Evolutionary conservation across 2,329 filamentous ascomycete species (phyloP), one percentile per base, ranked within the genome.

Genomic region (Lachnum nothofagi): DNA sequence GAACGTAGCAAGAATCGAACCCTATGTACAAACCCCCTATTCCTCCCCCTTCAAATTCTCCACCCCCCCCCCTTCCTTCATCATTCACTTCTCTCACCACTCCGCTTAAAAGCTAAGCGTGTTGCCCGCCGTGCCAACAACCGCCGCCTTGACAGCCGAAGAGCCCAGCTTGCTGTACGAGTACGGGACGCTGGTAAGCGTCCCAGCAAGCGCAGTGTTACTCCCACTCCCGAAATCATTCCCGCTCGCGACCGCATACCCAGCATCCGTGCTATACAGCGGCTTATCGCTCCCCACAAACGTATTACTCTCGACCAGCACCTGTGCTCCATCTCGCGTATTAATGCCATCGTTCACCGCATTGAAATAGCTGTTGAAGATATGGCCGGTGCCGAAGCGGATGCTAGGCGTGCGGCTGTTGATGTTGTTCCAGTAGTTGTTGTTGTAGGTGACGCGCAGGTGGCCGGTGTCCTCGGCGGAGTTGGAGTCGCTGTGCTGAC

Each of bases 301-400:
- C 54, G 67, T 65, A 51, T 74, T 74, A 44, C 75, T 78, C 68
- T 82, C 73, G 27, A 81, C 71, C 23, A 81, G 72, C 16, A 80
- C 67, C 63, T 80, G 71, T 22, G 78, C 76, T 10, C 72, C 74
- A 58, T 74, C 69, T 45, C 77, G 75, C 42, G 76, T 75, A 69
- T 81, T 80, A 69, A 82, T 72, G 41, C 72, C 76, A 37, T 75
- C 73, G 38, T 65, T 69, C 42, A 68, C 63, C 55, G 73, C 59
- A 56, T 67, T 65, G 62, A 70, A 70, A 65, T 70, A 74, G 60
- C 68, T 73, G 72, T 79, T 82, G 70, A 74, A 79, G 58, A 79
- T 63, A 67, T 86, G 83, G 9, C 70, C 80, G 35, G 78, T 84
- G 23, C 82, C 83, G 69, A 86, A 86, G 57, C 82, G 80, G 64